Base-by-base conservation (phyloP, 1,284 basidiomycete genomes). In the Exsudoporus floridanus region DNA sequence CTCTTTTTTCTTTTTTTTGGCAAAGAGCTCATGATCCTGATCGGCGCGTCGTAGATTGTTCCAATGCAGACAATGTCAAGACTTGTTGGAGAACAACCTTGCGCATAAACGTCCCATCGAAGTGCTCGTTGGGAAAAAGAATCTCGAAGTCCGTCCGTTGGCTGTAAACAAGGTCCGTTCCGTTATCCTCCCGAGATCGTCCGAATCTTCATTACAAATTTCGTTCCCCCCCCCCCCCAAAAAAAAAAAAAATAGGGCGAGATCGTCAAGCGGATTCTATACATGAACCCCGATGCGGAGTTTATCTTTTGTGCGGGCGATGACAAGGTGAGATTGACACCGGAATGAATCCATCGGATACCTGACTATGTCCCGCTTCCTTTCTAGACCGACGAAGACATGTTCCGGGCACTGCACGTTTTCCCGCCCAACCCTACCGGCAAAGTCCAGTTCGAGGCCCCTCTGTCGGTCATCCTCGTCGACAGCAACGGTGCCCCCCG, bases 251-350 rank as follows among this genome's bases (percentile, higher is more conserved):
- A 35, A 42, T 46, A 81, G 82, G 96, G 96, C 53, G 96, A 98
- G 77, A 98, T 98, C 64, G 94, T 98, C 62, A 94, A 94, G 77
- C 79, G 94, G 42, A 86, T 98, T 52, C 70, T 98, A 54, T 98
- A 95, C 79, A 77, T 87, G 67, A 88, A 98, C 76, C 88, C 94
- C 2, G 93, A 97, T 59, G 88, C 91, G 43, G 92, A 97, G 70
- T 96, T 98, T 69, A 82, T 98, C 66, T 95, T 98, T 75, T 98
- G 96, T 70, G 95, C 93, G 0, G 96, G 96, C 47, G 96, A 98
- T 68, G 96, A 98, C 78, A 98, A 98, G 83, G 92, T 92, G 50
- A 55, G 36, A 66, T 55, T 1, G 19, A 21, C n/a, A 5, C 5
- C 19, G 8, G 7, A 8, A 10, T 25, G 7, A 5, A 16, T 10